phyloP scores from a whole-genome alignment of 2,329 filamentous ascomycete species.

The Verticillium dahliae region DNA sequence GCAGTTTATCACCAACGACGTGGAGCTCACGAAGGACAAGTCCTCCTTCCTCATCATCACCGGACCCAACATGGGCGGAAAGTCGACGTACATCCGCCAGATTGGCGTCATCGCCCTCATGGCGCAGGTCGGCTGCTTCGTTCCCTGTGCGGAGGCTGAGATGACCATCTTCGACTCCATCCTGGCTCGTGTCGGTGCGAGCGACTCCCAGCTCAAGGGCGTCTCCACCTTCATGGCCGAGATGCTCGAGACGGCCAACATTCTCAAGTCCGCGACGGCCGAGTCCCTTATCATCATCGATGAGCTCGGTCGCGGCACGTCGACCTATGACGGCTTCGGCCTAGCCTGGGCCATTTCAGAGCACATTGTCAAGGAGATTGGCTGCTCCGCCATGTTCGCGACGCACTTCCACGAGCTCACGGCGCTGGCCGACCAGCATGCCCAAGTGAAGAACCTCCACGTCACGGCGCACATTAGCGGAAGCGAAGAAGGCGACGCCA shows the following conservation, averaged over 20 bases:
- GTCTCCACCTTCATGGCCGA: constrained; percentile 99
- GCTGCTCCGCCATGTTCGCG: constrained; percentile 89
- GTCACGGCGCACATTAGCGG: constrained; percentile 85
- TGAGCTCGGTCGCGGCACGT: constrained; percentile 91
- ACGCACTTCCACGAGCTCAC: constrained; percentile 99
- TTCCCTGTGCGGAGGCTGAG: constrained; percentile 84
- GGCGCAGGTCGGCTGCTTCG: constrained; percentile 95
- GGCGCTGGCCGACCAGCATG: constrained; percentile 77
- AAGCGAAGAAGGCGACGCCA: constrained; percentile 37
- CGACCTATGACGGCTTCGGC: constrained; percentile 96
- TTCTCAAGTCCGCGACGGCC: constrained; percentile 90
- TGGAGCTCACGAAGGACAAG: constrained; percentile 67
- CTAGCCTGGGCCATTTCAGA: constrained; percentile 99
- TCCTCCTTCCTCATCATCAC: constrained; percentile 96
- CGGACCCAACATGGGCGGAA: constrained; percentile 98
- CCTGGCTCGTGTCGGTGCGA: constrained; percentile 89
- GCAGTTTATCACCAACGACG: constrained; percentile 97
- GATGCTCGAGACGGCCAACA: constrained; percentile 98
- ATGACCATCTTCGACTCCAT: constrained; percentile 96
- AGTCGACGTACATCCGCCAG: constrained; percentile 96
- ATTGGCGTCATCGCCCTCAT: constrained; percentile 95
- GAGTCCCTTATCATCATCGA: constrained; percentile 98
- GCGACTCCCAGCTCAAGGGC: constrained; percentile 93
- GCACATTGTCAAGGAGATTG: constrained; percentile 92
- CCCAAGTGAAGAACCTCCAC: constrained; percentile 86